Percentiles rank a stretch among this genome's conserved stretches.
Evolutionary conservation across 2,329 filamentous ascomycete genomes (phyloP).

Genomic region (Trichoderma hamatum): DNA sequence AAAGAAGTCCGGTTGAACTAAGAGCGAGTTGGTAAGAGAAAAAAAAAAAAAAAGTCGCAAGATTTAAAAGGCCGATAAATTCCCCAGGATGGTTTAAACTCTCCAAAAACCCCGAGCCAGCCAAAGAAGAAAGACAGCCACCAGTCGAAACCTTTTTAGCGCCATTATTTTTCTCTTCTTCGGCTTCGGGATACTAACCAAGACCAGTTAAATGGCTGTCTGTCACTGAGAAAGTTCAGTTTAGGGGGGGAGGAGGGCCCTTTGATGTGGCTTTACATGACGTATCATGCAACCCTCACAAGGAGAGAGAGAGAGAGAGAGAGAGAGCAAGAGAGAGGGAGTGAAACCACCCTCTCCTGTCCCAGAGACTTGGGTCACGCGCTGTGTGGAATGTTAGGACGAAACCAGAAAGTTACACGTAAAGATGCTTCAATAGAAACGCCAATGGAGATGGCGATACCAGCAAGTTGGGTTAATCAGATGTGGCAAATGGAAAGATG

Average conservation of each 20-base stretch:
- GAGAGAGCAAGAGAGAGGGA: not conserved
- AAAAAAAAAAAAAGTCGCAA: not conserved
- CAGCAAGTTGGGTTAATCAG: too few species aligned
- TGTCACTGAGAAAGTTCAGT: constrained; percentile 3
- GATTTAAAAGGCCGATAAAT: not conserved
- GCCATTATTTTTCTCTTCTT: not conserved
- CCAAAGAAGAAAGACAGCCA: not conserved
- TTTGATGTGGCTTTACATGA: not conserved
- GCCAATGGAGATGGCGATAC: not conserved
- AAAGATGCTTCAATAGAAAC: not conserved
- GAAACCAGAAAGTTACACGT: not conserved
- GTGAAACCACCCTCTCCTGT: not conserved
- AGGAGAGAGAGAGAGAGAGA: not conserved
- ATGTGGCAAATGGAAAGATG: too few species aligned
- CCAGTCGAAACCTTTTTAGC: not conserved
- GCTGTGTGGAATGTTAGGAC: not conserved
- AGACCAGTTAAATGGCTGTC: constrained; percentile 11
- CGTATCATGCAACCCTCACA: not conserved
- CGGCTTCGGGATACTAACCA: constrained; percentile 4
- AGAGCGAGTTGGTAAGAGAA: not conserved
- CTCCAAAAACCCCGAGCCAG: not conserved
- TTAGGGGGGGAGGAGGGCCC: too few species aligned
- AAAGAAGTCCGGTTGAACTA: not conserved
- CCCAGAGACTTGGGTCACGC: not conserved
- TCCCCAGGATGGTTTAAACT: not conserved